Evolutionary conservation across 805 yeast genomes (phyloP).

Genomic region (Candida nemodendra): DNA sequence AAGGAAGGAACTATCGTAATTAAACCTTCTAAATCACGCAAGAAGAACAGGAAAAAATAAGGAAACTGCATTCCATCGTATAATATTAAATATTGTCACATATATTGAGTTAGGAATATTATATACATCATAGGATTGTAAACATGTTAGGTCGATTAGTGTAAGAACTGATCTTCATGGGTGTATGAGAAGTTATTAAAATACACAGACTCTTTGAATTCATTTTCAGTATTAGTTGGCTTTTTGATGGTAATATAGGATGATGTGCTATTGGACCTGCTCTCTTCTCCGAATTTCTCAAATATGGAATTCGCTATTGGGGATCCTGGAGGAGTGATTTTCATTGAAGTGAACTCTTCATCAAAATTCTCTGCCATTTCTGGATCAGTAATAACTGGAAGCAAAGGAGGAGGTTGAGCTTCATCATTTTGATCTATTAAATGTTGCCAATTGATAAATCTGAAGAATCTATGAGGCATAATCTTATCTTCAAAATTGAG

Average conservation of each 20-base stretch:
- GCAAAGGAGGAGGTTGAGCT: conserved; percentile 74
- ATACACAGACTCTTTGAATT: conserved; percentile 31
- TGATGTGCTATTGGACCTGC: conserved; percentile 32
- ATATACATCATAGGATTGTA: no score
- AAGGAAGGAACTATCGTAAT: conserved; percentile 67
- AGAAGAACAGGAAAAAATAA: conserved; percentile 11
- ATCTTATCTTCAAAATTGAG: conserved; percentile 48
- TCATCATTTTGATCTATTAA: conserved; percentile 48
- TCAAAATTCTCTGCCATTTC: conserved; percentile 84
- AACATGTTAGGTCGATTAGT: no score
- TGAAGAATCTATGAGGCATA: conserved; percentile 69
- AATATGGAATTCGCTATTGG: conserved; percentile 30
- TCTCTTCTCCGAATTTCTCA: conserved; percentile 28
- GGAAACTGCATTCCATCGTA: no score
- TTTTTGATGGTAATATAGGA: conserved; percentile 33
- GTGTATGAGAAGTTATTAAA: conserved; percentile 34
- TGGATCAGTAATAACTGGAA: conserved; percentile 82
- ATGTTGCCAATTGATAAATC: conserved; percentile 69
- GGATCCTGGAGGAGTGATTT: conserved; percentile 41
- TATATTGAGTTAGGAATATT: no score
- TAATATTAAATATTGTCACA: conserved; percentile 1
- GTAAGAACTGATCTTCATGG: conserved; percentile 21
- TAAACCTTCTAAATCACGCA: conserved; percentile 20
- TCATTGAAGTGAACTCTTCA: conserved; percentile 71
- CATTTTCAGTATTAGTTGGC: conserved; percentile 24